phyloP scores from a whole-genome alignment of 1,284 basidiomycete genomes.

The Heterobasidion irregulare region DNA sequence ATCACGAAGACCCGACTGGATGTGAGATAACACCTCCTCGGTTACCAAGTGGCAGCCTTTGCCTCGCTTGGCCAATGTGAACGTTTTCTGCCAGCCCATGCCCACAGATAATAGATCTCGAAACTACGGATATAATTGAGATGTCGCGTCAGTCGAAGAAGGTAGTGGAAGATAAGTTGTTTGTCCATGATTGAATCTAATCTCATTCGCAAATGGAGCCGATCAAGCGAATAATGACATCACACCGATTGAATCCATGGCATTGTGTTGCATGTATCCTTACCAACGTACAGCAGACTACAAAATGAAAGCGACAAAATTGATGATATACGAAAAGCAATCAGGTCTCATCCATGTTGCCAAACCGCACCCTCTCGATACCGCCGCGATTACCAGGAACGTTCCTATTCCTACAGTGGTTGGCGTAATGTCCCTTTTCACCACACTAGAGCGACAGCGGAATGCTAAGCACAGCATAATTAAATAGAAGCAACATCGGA shows the following conservation, averaged over 20 bases:
- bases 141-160: too few species aligned
- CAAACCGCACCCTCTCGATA: conserved; percentile 32
- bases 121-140: too few species aligned
- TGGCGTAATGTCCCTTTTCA: conserved; percentile 92
- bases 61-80: conserved; percentile 49
- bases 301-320: background rate
- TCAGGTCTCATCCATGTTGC: background rate
- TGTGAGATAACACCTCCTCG: conserved; percentile 63
- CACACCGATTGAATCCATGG: too few species aligned
- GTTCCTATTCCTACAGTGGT: conserved; percentile 82
- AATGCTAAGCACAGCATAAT: background rate
- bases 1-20: conserved; percentile 65
- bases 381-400: conserved; percentile 77
- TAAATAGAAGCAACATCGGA: background rate
- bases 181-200: too few species aligned
- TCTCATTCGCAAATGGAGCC: too few species aligned
- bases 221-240: too few species aligned
- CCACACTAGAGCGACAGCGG: conserved; percentile 51
- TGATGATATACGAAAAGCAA: background rate
- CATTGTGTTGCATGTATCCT: too few species aligned
- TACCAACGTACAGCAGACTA: too few species aligned
- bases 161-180: too few species aligned
- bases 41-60: conserved; percentile 88
- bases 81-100: conserved; percentile 93
- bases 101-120: background rate